Conservation (phyloP, 495 filamentous ascomycete species). For the Penicillium cataractarum region DNA sequence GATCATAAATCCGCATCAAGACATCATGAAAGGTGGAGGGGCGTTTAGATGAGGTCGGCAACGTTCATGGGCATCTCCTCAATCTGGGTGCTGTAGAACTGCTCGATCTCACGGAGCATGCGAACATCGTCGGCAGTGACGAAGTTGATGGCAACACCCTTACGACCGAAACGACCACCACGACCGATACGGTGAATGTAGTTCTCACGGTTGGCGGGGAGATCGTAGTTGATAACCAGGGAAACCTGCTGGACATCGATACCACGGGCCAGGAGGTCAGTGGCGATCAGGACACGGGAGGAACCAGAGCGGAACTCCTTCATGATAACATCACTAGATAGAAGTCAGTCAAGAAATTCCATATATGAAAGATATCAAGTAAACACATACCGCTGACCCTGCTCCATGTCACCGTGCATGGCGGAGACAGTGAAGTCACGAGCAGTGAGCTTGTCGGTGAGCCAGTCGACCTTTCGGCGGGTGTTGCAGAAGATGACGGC, state of each 20-base stretch:
- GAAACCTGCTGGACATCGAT: conserved; percentile 99
- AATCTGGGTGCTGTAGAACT: conserved; percentile 67
- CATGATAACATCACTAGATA: conserved; percentile 87
- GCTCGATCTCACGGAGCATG: conserved; percentile 96
- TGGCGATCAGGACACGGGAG: conserved; percentile 96
- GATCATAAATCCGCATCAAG: conserved; percentile 50
- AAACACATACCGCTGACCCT: conserved; percentile 63
- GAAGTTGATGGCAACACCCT: conserved; percentile 99
- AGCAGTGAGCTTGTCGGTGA: conserved; percentile 96
- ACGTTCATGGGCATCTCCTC: conserved; percentile 68
- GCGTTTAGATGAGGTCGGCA: conserved; percentile 59
- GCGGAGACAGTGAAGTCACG: conserved; percentile 98
- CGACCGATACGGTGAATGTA: conserved; percentile 99
- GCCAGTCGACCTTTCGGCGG: conserved; percentile 99
- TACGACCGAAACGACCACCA: conserved; percentile 97
- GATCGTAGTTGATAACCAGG: conserved; percentile 99
- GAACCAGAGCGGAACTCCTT: conserved; percentile 98
- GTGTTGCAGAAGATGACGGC: conserved; percentile 99
- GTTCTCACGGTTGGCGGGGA: conserved; percentile 98
- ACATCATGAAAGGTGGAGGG: conserved; percentile 35
- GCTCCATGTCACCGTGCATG: conserved; percentile 99
- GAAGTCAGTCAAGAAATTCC: background rate
- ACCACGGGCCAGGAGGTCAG: conserved; percentile 95
- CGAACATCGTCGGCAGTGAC: conserved; percentile 98
- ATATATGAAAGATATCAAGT: background rate